Conservation (phyloP, 2,329 filamentous ascomycete species). For the Sporothrix curviconia region DNA sequence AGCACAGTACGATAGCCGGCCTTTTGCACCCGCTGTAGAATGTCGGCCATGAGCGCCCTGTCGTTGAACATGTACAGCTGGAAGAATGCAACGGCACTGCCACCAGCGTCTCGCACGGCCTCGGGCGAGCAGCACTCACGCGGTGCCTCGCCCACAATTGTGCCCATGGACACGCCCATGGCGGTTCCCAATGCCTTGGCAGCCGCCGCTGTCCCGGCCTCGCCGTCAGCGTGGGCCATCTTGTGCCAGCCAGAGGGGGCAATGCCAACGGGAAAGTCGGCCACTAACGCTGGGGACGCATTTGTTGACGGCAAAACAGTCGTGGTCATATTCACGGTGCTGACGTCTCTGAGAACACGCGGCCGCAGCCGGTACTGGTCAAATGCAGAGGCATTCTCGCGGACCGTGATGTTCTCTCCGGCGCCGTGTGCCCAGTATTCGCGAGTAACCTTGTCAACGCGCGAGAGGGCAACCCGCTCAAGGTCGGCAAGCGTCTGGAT, state of each 20-base stretch:
- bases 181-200: conserved; percentile 35
- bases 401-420: conserved; percentile 12
- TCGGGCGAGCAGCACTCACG: conserved; percentile 30
- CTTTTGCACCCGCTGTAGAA: conserved; percentile 26
- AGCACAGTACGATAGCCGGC: conserved; percentile 32
- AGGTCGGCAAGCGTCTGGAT: conserved; percentile 10
- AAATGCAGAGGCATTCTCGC: conserved; percentile 13
- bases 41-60: conserved; percentile 33
- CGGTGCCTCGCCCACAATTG: conserved; percentile 34
- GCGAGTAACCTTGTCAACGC: conserved; percentile 7
- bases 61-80: conserved; percentile 49
- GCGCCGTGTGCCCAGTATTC: conserved; percentile 15
- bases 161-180: conserved; percentile 38
- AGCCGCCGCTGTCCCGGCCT: conserved; percentile 42
- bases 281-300: conserved; percentile 3
- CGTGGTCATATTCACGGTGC: conserved; percentile 17
- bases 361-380: conserved; percentile 23
- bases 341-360: conserved; percentile 28
- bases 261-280: conserved; percentile 44
- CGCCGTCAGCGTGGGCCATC: conserved; percentile 46
- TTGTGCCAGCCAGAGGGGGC: conserved; percentile 47
- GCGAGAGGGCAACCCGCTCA: not conserved
- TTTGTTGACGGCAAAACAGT: conserved; percentile 21
- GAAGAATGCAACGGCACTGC: conserved; percentile 35
- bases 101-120: conserved; percentile 33